A percentile compares a stretch with the other conserved stretches of the same genome.
Evolutionary conservation across 2,329 filamentous ascomycete species (phyloP).

Genomic region (Fusarium lyarnte): DNA sequence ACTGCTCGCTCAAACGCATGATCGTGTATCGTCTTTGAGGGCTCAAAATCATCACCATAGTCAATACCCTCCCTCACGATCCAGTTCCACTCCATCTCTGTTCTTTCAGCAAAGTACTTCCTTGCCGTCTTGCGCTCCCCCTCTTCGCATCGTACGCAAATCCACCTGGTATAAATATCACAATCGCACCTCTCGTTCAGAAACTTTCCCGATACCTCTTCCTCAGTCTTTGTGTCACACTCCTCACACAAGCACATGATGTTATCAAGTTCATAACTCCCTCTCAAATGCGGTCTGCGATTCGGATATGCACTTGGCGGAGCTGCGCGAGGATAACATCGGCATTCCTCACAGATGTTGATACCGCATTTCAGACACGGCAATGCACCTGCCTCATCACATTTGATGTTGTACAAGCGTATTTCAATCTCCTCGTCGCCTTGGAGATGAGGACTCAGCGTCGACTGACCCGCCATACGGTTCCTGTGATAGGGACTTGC

Average conservation of each 20-base stretch:
- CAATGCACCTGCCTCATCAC: constrained; percentile 15
- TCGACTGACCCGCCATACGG: not conserved
- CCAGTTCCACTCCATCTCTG: constrained; percentile 4
- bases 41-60: constrained; percentile 13
- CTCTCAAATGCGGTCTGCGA: constrained; percentile 22
- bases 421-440: constrained; percentile 25
- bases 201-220: not conserved
- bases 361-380: constrained; percentile 28
- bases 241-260: constrained; percentile 25
- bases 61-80: not conserved
- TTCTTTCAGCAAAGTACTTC: not conserved
- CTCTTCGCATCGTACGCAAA: not conserved
- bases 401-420: constrained; percentile 12
- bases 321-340: constrained; percentile 18
- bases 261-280: not conserved
- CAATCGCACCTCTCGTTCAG: constrained; percentile 22
- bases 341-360: constrained; percentile 36
- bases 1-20: not conserved
- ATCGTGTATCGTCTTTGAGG: constrained; percentile 2
- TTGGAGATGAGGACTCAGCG: not conserved
- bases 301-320: not conserved
- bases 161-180: constrained; percentile 23
- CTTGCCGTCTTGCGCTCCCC: not conserved
- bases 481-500: not conserved
- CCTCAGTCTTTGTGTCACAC: constrained; percentile 11